Evolutionary conservation across 192 early-diverging fungal genomes (phyloP).

Genomic region (Thoreauomyces humboldtii): DNA sequence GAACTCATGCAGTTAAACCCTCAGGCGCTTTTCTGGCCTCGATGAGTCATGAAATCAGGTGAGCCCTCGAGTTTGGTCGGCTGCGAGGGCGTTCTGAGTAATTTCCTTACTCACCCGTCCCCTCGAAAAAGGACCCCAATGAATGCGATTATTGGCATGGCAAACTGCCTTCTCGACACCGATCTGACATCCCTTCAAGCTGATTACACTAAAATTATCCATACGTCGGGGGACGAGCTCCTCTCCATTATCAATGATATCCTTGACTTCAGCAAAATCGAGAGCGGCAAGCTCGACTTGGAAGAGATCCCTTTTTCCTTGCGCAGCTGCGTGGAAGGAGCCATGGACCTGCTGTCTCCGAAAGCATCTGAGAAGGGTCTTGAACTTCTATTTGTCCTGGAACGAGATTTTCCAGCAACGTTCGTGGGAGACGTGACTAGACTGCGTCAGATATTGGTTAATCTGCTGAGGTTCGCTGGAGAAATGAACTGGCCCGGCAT

Average conservation of each 20-base stretch:
- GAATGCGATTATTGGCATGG: conserved; percentile 61
- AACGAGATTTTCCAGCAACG: not conserved
- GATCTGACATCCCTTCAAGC: not conserved
- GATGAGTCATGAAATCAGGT: no score
- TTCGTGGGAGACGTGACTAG: conserved; percentile 15
- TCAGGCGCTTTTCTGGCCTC: no score
- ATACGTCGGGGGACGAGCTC: conserved; percentile 5
- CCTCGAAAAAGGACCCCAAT: conserved; percentile 66
- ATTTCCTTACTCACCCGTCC: no score
- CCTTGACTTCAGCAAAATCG: conserved; percentile 15
- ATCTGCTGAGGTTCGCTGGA: conserved; percentile 10
- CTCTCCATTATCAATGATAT: conserved; percentile 21
- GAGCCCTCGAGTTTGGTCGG: no score
- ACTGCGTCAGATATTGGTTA: conserved; percentile 17
- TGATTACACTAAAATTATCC: conserved; percentile 11
- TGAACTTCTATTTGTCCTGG: not conserved
- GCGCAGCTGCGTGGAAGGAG: conserved; percentile 1
- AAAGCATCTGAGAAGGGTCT: conserved; percentile 6
- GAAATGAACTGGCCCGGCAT: no score
- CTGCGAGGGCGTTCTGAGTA: no score
- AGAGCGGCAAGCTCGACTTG: conserved; percentile 15
- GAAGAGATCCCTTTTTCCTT: conserved; percentile 9
- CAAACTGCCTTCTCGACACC: conserved; percentile 9
- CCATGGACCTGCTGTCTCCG: conserved; percentile 7
- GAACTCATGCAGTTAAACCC: no score